A percentile compares a stretch with the other conserved stretches of the same genome.
phyloP scores from a whole-genome alignment of 768 basidiomycete genomes.

The Macrolepiota dolichaula region DNA sequence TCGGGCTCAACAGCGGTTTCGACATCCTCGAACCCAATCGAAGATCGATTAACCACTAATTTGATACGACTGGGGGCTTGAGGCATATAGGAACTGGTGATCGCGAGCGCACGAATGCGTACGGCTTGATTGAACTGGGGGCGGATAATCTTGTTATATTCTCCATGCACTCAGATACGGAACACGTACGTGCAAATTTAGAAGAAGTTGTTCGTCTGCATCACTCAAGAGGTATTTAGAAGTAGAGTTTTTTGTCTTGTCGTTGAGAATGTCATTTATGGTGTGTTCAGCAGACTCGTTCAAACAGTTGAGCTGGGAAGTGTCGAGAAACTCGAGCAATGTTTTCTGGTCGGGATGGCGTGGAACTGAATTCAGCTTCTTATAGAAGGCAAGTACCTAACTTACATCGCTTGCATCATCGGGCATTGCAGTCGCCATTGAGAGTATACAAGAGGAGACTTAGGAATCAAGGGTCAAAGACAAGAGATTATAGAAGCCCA shows the following conservation, averaged over 20 bases:
- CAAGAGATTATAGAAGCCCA: constrained; percentile 4
- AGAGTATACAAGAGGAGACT: not conserved
- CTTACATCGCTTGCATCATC: constrained; percentile 5
- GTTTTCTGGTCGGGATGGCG: constrained; percentile 34
- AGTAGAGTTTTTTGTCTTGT: constrained; percentile 41
- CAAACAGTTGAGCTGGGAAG: constrained; percentile 61
- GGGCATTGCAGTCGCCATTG: not conserved
- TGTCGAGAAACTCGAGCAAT: constrained; percentile 56
- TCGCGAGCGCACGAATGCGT: constrained; percentile 54
- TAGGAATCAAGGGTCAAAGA: not conserved
- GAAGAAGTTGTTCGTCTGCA: constrained; percentile 67
- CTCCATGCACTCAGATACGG: not conserved
- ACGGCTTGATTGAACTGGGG: constrained; percentile 68
- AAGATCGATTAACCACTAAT: constrained; percentile 55
- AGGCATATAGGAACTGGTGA: constrained; percentile 34
- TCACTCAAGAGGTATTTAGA: constrained; percentile 56
- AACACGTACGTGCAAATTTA: constrained; percentile 66
- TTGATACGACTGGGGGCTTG: constrained; percentile 63
- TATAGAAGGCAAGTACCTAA: not conserved
- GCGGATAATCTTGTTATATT: not conserved
- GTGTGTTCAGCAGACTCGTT: constrained; percentile 57
- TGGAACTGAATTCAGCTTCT: not conserved
- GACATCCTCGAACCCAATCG: constrained; percentile 66
- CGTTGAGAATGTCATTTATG: constrained; percentile 46
- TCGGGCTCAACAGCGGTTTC: constrained; percentile 45